Evolutionary conservation across 768 basidiomycete species (phyloP), one percentile per base, ranked within the genome.

Genomic region (Hericium erinaceus): DNA sequence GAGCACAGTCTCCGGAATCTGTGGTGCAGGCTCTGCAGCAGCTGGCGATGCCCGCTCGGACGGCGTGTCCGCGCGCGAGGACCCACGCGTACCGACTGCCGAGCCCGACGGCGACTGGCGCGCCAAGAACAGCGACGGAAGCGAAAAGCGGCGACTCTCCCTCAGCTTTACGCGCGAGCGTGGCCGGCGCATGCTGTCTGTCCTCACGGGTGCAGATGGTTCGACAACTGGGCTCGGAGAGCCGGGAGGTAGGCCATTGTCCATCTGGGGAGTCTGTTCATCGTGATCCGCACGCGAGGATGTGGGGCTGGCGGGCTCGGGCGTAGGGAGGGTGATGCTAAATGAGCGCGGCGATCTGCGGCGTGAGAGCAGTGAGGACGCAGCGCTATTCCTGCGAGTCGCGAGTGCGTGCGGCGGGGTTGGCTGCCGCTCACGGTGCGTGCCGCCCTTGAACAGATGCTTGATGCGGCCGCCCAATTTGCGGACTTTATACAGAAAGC

Each of bases 381-480:
- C 44, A 15, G 20, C 13, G 8, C 15, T 46, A 16, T 46, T 46
- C 44, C n/a, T 46, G n/a, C 44, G 44, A 8, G n/a, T 46, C 44
- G 44, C 44, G 44, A 46, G 44, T 33, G 33, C 33, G 9, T 33
- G 33, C 33, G 33, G 33, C 6, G 16, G 20, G 44, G n/a, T 18
- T 6, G 44, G 44, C n/a, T n/a, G 44, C 16, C 44, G 44, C n/a
- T 46, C n/a, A n/a, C 2, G 4, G 6, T 33, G 33, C 33, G 33
- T 51, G 52, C 38, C 55, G n/a, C 28, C 33, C 37, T 60, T 62
- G 54, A 62, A 57, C 26, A 62, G 39, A 44, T 41, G 55, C 57
- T 48, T 60, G 18, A 62, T 56, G 22, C 57, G 61, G 4, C 56
- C 59, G 18, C 61, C 61, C n/a, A 61, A 41, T 15, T 56, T 60